Base-by-base conservation (phyloP, 345 rosid species). In the Orychophragmus violaceus region DNA sequence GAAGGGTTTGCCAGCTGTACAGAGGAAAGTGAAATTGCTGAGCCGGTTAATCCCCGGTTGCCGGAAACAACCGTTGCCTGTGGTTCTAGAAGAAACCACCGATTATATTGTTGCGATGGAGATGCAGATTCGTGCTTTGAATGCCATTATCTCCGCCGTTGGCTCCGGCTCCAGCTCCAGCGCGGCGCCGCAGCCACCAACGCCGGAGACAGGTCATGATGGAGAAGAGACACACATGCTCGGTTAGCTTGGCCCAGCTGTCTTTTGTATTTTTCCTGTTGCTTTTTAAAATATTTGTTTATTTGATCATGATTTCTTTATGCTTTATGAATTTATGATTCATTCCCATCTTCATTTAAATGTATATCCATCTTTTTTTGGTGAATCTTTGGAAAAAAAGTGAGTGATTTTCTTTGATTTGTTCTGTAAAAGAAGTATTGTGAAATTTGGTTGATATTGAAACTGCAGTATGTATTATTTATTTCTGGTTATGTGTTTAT, bases 31-130 rank as follows among this genome's bases (percentile, higher is more conserved):
- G 21, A 79, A 84, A 53, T 29, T 84, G 19, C 84, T 94, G 8
- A 90, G 99, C 59, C 84, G 91, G 69, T 68, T 94, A 75, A 88
- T 94, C 54, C 99, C 99, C 3, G 99, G 99, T 33, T 94, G 99
- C 89, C 82, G 93, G 54, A 90, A 87, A 71, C 87, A 94, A 71
- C 74, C 91, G 13, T 64, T 94, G 27, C 96, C 96, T 12, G 86
- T 94, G 50, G 83, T 94, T 60, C 78, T 94, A 19, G 96, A 94
- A 66, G 99, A 94, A 70, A 89, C 93, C 0, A 83, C 92, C 0
- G 99, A 94, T 82, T 94, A 94, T 52, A 94, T 94, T 36, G 86
- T 83, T 16, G 99, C 99, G 13, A 76, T 90, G 66, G 92, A 94
- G 92, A 94, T 90, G 99, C 99, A 90, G 68, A 83, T 94, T 50